Percentiles rank a stretch among this genome's conserved stretches.
These are phyloP conservation scores for Nakazawaea ernobii DNA, from an alignment of 805 yeast species.

Conservation along the genomic window DNA sequence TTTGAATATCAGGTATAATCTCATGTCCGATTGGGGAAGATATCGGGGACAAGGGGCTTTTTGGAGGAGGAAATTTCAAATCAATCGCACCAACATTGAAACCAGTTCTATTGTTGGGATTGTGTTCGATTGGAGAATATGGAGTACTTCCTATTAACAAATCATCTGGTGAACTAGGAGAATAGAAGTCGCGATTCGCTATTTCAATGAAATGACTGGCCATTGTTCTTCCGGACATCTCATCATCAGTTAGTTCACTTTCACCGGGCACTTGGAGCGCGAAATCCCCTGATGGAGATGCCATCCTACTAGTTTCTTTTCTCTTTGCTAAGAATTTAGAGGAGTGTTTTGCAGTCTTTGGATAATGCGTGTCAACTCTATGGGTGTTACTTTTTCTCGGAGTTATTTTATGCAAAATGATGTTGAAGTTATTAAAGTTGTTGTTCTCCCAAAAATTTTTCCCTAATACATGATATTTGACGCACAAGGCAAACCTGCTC, in stretches of 20 bases:
- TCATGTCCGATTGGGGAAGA: neutral
- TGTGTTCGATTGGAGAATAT: slow-evolving; percentile 9
- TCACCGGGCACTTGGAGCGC: no score
- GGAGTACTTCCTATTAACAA: slow-evolving; percentile 14
- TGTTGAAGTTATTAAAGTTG: slow-evolving; percentile 46
- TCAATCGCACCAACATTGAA: neutral
- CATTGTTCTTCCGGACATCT: slow-evolving; percentile 17
- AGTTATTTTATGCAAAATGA: slow-evolving; percentile 32
- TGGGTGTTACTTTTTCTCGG: slow-evolving; percentile 3
- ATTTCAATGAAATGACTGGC: slow-evolving; percentile 5
- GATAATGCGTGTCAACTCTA: slow-evolving; percentile 6
- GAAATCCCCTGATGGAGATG: no score
- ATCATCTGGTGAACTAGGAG: slow-evolving; percentile 21
- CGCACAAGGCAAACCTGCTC: slow-evolving; percentile 40
- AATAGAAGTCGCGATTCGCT: neutral
- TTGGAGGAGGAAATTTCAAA: slow-evolving; percentile 1
- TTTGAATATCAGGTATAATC: slow-evolving; percentile 1
- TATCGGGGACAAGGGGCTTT: slow-evolving; percentile 3
- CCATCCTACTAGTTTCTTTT: slow-evolving; percentile 1
- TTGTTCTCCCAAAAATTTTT: slow-evolving; percentile 80
- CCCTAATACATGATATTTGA: slow-evolving; percentile 43
- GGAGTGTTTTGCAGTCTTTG: slow-evolving; percentile 1
- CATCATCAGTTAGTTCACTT: slow-evolving; percentile 17
- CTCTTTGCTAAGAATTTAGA: slow-evolving; percentile 12
- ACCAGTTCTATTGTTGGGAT: slow-evolving; percentile 5